Percentiles rank a stretch among this genome's conserved stretches.
Conservation (phyloP, 306 rosid species). For the Lathyrus aphaca region DNA sequence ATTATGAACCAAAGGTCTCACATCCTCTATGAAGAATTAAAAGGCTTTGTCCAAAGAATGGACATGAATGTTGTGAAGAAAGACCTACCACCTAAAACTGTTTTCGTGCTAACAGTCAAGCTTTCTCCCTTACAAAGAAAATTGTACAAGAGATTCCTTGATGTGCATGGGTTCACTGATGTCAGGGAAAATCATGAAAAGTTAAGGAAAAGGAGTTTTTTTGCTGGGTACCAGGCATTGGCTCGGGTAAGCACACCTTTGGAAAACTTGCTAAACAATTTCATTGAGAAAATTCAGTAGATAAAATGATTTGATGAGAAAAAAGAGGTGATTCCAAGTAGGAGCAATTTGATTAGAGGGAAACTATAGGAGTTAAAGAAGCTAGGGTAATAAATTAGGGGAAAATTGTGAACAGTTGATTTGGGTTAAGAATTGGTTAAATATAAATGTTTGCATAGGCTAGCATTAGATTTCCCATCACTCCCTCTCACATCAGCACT, state of each 20-base stretch:
- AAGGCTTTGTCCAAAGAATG: slow-evolving; percentile 99
- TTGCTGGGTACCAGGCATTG: slow-evolving; percentile 95
- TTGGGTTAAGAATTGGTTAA: not conserved
- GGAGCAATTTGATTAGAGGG: slow-evolving; percentile 6
- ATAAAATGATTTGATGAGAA: not conserved
- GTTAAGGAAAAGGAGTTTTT: slow-evolving; percentile 79
- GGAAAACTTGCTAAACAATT: slow-evolving; percentile 29
- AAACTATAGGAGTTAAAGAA: slow-evolving; percentile 16
- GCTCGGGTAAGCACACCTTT: slow-evolving; percentile 72
- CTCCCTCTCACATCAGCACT: not conserved
- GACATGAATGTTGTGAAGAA: slow-evolving; percentile 93
- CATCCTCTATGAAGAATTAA: slow-evolving; percentile 83
- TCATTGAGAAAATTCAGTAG: slow-evolving; percentile 32
- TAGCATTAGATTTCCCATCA: not conserved
- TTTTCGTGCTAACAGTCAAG: slow-evolving; percentile 89
- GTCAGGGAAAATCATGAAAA: slow-evolving; percentile 61
- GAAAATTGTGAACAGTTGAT: not conserved
- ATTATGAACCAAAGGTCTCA: slow-evolving; percentile 99
- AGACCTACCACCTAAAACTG: slow-evolving; percentile 98
- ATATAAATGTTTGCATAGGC: slow-evolving; percentile 4
- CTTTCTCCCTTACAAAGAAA: slow-evolving; percentile 91
- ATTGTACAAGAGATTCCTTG: slow-evolving; percentile 89
- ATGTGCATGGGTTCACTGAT: slow-evolving; percentile 82
- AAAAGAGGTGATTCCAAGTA: slow-evolving; percentile 4
- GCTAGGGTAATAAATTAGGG: slow-evolving; percentile 6